A percentile compares a stretch with the other conserved stretches of the same genome.
phyloP scores from a whole-genome alignment of 306 rosid species.

The Prunus mira region DNA sequence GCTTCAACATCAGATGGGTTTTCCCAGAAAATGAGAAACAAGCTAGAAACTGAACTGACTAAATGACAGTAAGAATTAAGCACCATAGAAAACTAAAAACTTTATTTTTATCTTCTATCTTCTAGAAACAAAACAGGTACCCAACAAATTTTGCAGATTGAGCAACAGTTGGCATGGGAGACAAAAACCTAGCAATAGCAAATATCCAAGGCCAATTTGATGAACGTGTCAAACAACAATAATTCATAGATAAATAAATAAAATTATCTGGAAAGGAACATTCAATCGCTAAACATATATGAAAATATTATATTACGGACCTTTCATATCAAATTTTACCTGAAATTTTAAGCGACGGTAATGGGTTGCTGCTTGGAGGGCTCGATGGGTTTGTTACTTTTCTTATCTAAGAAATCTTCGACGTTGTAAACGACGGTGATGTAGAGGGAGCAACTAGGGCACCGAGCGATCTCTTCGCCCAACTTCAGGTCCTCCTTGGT shows the following conservation, averaged over 20 bases:
- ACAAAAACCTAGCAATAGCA: neutral
- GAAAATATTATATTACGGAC: neutral
- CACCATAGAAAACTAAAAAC: neutral
- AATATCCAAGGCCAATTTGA: neutral
- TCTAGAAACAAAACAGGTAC: neutral
- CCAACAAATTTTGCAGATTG: neutral
- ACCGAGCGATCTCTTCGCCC: slow-evolving; percentile 93
- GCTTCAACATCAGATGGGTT: neutral
- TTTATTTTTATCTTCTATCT: neutral
- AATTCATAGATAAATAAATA: neutral
- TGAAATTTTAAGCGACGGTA: slow-evolving; percentile 54
- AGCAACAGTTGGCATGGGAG: too few species aligned
- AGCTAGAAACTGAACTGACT: neutral
- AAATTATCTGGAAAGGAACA: neutral
- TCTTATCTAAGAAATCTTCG: slow-evolving; percentile 68
- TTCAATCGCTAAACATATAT: neutral
- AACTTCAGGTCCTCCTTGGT: slow-evolving; percentile 82
- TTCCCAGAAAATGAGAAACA: neutral
- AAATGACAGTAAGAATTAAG: neutral
- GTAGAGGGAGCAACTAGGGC: slow-evolving; percentile 97
- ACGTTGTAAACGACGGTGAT: slow-evolving; percentile 84
- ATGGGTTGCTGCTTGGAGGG: slow-evolving; percentile 50
- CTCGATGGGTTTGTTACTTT: slow-evolving; percentile 21
- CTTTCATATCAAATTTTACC: slow-evolving; percentile 21
- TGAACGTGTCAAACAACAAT: neutral